Evolutionary conservation across 371 early-diverging fungal species (phyloP).

Genomic region (Mortierella sp.): DNA sequence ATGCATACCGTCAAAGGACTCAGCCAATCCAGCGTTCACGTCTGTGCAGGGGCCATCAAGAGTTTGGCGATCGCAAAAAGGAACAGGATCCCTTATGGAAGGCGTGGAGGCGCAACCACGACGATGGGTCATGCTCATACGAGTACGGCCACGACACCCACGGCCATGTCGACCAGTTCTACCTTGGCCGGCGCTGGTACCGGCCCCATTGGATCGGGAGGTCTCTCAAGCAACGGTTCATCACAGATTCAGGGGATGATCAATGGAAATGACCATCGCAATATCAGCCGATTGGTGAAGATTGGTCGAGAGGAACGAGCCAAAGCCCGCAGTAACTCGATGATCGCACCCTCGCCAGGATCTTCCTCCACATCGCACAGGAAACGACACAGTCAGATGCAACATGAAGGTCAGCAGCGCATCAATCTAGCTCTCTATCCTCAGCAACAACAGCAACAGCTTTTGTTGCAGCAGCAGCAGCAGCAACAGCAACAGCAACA

Average conservation of each 20-base stretch:
- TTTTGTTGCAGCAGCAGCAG: background rate
- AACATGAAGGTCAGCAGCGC: conserved; percentile 42
- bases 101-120: conserved; percentile 2
- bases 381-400: conserved; percentile 30
- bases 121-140: too few species aligned
- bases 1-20: conserved; percentile 46
- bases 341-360: conserved; percentile 15
- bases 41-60: conserved; percentile 43
- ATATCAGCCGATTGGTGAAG: conserved; percentile 42
- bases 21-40: conserved; percentile 33
- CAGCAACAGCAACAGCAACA: conserved; percentile 10
- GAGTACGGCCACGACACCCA: too few species aligned
- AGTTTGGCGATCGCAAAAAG: conserved; percentile 39
- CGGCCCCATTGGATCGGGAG: background rate
- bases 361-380: conserved; percentile 15
- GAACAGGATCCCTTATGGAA: conserved; percentile 23
- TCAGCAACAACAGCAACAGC: background rate
- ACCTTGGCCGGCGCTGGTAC: too few species aligned
- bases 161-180: too few species aligned
- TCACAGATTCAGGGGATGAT: conserved; percentile 1
- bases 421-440: conserved; percentile 1
- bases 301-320: conserved; percentile 49
- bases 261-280: conserved; percentile 11
- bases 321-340: conserved; percentile 30
- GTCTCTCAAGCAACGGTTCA: background rate